Evolutionary conservation across 106 monocot genomes (phyloP), one percentile per base, ranked within the genome.

Genomic region (Dendrobium officinale): DNA sequence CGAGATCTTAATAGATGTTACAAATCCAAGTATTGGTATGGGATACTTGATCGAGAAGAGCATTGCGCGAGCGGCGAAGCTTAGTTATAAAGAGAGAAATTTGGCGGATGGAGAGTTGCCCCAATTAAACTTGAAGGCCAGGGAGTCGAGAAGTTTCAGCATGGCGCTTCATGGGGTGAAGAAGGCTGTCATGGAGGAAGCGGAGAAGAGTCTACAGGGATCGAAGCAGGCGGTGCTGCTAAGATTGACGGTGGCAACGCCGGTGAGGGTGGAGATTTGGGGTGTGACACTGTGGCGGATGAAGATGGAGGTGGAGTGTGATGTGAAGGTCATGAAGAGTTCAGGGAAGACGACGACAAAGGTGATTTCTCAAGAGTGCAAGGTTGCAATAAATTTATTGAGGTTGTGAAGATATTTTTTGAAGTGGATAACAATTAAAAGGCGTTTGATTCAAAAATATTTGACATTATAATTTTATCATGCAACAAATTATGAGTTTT

Each of bases 1-100:
- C 44, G 77, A 88, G 47, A 54, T 92, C 79, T 67, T 77, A 1
- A 40, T 90, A 58, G 75, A 15, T 19, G 55, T 80, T 2, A 2
- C 8, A 1, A 92, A 92, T 47, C 90, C 92, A 1, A 92, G 88
- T 42, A 20, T 24, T 16, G 9, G 40, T 2, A 83, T 88, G 85
- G 81, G 78, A 26, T 84, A 72, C 80, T 15, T 16, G 16, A 83
- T 83, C 51, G 66, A 55, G n/a, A 72, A 72, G 3, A 13, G 26
- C 3, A 86, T 68, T 8, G 92, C 82, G 4, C 74, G 66, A 15
- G 77, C 86, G 4, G 27, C 29, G 1, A 48, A 85, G 26, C 37
- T 40, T 10, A 29, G 82, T 61, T 4, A 66, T 6, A 10, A 19
- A 0, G 81, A 77, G 3, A 51, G 19, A 6, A 9, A 4, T 0